Evolutionary conservation across 805 yeast species (phyloP).

Genomic region (Candida koratica): DNA sequence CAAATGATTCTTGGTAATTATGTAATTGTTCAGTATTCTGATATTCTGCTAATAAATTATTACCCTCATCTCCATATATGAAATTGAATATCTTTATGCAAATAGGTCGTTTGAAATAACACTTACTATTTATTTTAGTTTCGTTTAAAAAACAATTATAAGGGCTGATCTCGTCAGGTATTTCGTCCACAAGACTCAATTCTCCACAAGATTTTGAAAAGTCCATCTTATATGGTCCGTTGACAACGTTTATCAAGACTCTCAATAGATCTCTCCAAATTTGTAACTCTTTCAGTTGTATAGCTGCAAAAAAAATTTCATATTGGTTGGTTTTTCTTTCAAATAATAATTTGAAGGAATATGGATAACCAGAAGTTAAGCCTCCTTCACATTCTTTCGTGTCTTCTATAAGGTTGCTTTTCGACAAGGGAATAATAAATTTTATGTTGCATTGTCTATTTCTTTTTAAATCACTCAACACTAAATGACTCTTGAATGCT

Average conservation of each 20-base stretch:
- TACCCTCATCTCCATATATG: neutral
- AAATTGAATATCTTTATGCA: constrained; percentile 8
- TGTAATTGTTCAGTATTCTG: constrained; percentile 4
- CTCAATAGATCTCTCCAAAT: constrained; percentile 38
- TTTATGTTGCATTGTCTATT: constrained; percentile 27
- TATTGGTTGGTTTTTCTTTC: constrained; percentile 39
- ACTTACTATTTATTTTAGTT: constrained; percentile 2
- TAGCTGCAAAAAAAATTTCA: constrained; percentile 37
- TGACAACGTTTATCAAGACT: constrained; percentile 21
- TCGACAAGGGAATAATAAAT: constrained; percentile 48
- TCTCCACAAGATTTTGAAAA: constrained; percentile 11
- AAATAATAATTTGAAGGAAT: constrained; percentile 43
- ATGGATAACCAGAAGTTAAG: constrained; percentile 26
- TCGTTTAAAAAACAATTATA: constrained; percentile 15
- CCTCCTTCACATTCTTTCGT: constrained; percentile 26
- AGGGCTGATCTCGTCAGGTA: constrained; percentile 19
- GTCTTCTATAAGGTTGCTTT: constrained; percentile 22
- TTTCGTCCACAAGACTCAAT: constrained; percentile 8
- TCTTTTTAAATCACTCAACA: constrained; percentile 25
- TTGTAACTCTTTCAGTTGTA: constrained; percentile 25
- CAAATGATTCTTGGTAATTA: constrained; percentile 3
- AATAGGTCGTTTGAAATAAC: constrained; percentile 11
- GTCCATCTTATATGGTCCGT: constrained; percentile 24
- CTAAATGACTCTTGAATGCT: constrained; percentile 49
- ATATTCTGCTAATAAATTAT: constrained; percentile 3